Base-by-base conservation (phyloP, 2,329 filamentous ascomycete genomes). In the Hymenoscyphus scutula region DNA sequence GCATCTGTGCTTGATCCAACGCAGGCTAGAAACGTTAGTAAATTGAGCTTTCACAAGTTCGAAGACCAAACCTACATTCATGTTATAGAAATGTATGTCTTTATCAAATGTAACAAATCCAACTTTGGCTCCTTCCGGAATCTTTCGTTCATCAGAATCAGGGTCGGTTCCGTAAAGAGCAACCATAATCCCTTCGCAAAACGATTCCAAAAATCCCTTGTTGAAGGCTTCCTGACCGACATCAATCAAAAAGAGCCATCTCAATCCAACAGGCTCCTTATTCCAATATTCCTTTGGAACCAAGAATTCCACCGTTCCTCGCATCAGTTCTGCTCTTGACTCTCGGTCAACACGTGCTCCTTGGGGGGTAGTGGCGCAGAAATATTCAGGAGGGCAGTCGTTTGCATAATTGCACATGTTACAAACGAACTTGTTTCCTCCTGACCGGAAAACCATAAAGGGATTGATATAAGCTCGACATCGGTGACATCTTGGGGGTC, bases 231-330 rank as follows among this genome's bases (percentile, higher is more conserved):
- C 94, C 69, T 96, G 91, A 4, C 91, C 95, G 48, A 96, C 92
- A 76, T 99, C 95, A 62, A 99, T 90, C 66, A 97, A 76, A 76
- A 99, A 99, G 11, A 99, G 79, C 85, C 89, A 96, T 64, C 89
- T 87, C 70, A 98, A 76, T 27, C 91, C 92, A 15, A 95, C 90
- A 0, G 95, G 95, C 74, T 96, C 89, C 76, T 94, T 95, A 27
- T 92, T 94, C 91, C 93, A 99, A 78, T 99, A 99, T 78, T 99
- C 95, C 78, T 97, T 98, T 17, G 95, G 95, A 15, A 99, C 96
- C 64, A 95, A 82, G 74, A 96, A 99, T 74, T 99, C 95, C 54
- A 98, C 94, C 0, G 95, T 98, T 41, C 95, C 95, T 62, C 91
- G 85, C 71, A 89, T 91, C 71, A 99, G 81, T 77, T 99, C 95